Base-by-base conservation (phyloP, 768 basidiomycete species). In the Suillus decipiens region DNA sequence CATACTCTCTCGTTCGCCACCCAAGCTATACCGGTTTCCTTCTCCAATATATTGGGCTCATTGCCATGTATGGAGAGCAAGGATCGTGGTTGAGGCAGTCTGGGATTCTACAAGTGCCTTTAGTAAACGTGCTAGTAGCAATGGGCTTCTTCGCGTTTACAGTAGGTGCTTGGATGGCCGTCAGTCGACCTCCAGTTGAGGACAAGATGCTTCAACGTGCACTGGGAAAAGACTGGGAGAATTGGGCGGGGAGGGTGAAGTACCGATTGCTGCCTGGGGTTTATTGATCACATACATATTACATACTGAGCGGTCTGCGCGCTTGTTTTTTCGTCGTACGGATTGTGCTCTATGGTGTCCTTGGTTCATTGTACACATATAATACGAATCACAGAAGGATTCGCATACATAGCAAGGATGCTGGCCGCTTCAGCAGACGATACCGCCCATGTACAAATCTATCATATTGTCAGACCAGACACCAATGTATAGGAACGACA, bases 1-100 rank as follows among this genome's bases (percentile, higher is more conserved):
- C 70, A n/a, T 71, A 71, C 59, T 58, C 66, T 19, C 28, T 70
- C 56, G 70, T 71, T 31, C 69, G 70, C 28, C 70, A 71, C 45
- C 70, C 70, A 8, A 53, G 64, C 24, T 71, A 71, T 47, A 62
- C 68, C 1, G 34, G 31, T 33, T 14, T 34, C 19, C 19, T 53
- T 33, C 33, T 53, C 31, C 33, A 53, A 51, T 51, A 19, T 17
- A 10, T 51, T 19, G 50, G 50, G 17, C 4, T 51, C 50, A 17
- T 51, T 10, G 17, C 1, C 28, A 48, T 53, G 51, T 34, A 53
- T 10, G 51, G 51, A 34, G 10, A 9, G 5, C 33, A 11, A n/a
- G 51, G 31, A 11, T 34, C 51, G 33, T 53, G 51, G 51, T n/a
- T 34, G 11, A 54, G 51, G 15, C 34, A 31, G 19, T 61, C 51